phyloP scores from a whole-genome alignment of 768 basidiomycete genomes.

The Lactarius psammicola region DNA sequence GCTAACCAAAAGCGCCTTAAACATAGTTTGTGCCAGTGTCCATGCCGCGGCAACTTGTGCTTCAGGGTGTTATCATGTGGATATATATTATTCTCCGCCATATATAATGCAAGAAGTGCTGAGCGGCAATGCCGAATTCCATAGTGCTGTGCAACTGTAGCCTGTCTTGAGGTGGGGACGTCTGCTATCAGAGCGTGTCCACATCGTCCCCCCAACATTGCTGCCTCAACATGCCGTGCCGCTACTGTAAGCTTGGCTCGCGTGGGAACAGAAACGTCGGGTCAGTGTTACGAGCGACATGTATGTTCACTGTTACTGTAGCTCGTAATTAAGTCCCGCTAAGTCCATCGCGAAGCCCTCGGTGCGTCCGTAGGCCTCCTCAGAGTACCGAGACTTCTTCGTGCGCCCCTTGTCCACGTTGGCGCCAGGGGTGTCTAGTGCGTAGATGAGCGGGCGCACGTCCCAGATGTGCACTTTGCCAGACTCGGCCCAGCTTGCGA shows the following conservation, averaged over 20 bases:
- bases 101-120: not conserved
- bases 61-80: not conserved
- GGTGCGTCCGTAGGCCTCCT: constrained; percentile 76
- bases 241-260: too few species aligned
- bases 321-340: not conserved
- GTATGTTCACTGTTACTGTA: not conserved
- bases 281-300: not conserved
- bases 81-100: not conserved
- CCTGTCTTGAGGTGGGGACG: not conserved
- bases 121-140: not conserved
- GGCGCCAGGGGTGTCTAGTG: constrained; percentile 83
- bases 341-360: constrained; percentile 99
- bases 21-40: not conserved
- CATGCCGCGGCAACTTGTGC: not conserved
- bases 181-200: not conserved
- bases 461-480: constrained; percentile 98
- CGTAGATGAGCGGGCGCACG: constrained; percentile 86
- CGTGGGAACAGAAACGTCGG: not conserved
- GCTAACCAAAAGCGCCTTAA: not conserved
- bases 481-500: constrained; percentile 93
- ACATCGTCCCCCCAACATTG: not conserved
- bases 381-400: constrained; percentile 72
- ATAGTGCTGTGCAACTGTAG: too few species aligned
- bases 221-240: too few species aligned
- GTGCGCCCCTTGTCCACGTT: constrained; percentile 60